Conservation (phyloP, 768 basidiomycete species). For the Boletus vinaceobasis region DNA sequence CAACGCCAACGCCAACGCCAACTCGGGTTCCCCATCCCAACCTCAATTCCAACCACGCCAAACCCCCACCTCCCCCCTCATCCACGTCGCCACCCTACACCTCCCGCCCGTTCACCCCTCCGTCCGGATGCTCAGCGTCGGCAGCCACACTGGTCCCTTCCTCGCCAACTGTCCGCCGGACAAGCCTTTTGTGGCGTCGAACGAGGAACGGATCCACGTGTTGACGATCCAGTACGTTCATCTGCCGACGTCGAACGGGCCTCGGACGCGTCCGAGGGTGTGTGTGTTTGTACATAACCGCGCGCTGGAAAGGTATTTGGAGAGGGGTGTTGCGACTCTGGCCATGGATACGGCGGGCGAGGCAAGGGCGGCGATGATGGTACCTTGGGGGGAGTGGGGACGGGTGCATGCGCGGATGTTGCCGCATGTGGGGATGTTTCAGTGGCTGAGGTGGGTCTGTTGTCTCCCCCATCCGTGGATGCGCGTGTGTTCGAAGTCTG, state of each 20-base stretch:
- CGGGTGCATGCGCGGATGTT: conserved; percentile 33
- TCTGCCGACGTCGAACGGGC: neutral
- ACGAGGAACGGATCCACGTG: conserved; percentile 22
- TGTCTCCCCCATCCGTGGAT: neutral
- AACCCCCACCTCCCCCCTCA: conserved; percentile 1
- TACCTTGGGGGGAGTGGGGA: conserved; percentile 42
- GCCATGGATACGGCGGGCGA: neutral
- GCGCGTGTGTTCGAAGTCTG: neutral
- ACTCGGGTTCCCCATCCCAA: neutral
- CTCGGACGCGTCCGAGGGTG: conserved; percentile 9
- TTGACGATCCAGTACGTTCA: conserved; percentile 24
- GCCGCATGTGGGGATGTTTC: conserved; percentile 26
- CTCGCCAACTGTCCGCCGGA: conserved; percentile 21
- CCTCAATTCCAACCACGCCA: neutral
- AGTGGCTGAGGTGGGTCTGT: conserved; percentile 39
- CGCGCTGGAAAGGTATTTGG: conserved; percentile 21
- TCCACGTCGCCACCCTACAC: conserved; percentile 18
- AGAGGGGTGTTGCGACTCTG: neutral
- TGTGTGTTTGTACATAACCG: conserved; percentile 36
- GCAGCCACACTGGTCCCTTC: conserved; percentile 36
- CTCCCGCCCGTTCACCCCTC: conserved; percentile 11
- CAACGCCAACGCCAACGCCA: neutral
- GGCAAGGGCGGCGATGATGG: neutral
- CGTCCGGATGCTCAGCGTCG: conserved; percentile 15
- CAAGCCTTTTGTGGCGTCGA: conserved; percentile 27